Evolutionary conservation across 2,329 filamentous ascomycete species (phyloP), one percentile per base, ranked within the genome.

Genomic region (Tricladium varicosporioides): DNA sequence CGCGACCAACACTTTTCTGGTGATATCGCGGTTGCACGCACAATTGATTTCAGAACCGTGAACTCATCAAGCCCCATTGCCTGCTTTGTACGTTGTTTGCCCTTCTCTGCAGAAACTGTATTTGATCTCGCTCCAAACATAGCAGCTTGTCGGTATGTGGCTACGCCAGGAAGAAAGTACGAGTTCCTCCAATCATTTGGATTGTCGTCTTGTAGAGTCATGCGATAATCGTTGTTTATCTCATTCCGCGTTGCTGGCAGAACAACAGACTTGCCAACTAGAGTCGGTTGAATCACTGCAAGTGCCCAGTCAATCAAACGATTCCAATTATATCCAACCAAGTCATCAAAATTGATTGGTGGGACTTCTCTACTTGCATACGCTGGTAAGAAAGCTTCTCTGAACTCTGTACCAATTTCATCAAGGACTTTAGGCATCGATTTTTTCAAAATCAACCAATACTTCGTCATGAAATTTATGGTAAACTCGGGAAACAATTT

Each of bases 291-390:
- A 9, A 69, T 51, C 56, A 71, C 80, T 18, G 78, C 75, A 61
- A 83, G 74, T 1, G 85, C 80, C 89, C 89, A 93, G 36, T 80
- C 76, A 48, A 92, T 80, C 5, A 92, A 71, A 4, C 70, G 71
- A 9, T 76, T 72, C 88, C 89, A 92, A 66, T 92, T 86, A 58
- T 90, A 91, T 1, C 79, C 78, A 42, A 80, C 70, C 0, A 85
- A 77, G 47, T 87, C 73, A 51, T 88, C 78, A 61, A 82, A 89
- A 68, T 91, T 76, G 16, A 92, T 76, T 1, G 76, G 70, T 1
- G 84, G 79, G 1, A 92, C 63, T 59, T 86, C 78, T 8, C 80
- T 80, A 1, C 76, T 77, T 61, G 85, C 81, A 62, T 91, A 91
- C 0, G 88, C 88, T 48, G 77, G 72, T 5, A 91, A 73, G 63